Conservation (phyloP, 1,284 basidiomycete genomes). For the Chalciporus sp. region DNA sequence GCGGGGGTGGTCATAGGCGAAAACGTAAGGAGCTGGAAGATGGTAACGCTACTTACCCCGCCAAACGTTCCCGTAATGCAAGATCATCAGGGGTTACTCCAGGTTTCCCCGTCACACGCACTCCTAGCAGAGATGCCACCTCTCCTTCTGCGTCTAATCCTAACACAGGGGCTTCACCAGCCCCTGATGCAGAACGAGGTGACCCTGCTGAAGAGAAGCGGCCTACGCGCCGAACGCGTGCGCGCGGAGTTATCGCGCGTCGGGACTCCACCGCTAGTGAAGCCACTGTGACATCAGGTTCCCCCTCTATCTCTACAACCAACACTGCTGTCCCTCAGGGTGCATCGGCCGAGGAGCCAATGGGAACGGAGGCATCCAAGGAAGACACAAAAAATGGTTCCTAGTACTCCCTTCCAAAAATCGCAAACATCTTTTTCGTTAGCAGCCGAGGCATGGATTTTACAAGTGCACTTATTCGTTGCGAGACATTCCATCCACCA, state of each 20-base stretch:
- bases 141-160: conserved; percentile 31
- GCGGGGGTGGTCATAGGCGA: conserved; percentile 46
- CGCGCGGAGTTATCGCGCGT: conserved; percentile 40
- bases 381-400: conserved; percentile 5
- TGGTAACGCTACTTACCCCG: conserved; percentile 67
- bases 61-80: conserved; percentile 61
- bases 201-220: conserved; percentile 32
- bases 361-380: conserved; percentile 15
- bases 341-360: conserved; percentile 18
- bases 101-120: conserved; percentile 15
- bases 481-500: conserved; percentile 1
- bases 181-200: conserved; percentile 18
- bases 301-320: conserved; percentile 34
- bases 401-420: not conserved
- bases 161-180: conserved; percentile 27
- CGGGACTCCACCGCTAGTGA: conserved; percentile 46
- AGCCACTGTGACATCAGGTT: conserved; percentile 35
- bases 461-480: not conserved
- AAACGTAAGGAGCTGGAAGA: conserved; percentile 64
- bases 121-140: conserved; percentile 29
- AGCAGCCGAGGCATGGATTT: conserved; percentile 7
- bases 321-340: conserved; percentile 13
- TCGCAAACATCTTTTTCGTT: conserved; percentile 1
- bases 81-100: conserved; percentile 37
- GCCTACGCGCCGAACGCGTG: conserved; percentile 48